Evolutionary conservation across 2,329 filamentous ascomycete genomes (phyloP).

Genomic region (Elsinoe necatrix): DNA sequence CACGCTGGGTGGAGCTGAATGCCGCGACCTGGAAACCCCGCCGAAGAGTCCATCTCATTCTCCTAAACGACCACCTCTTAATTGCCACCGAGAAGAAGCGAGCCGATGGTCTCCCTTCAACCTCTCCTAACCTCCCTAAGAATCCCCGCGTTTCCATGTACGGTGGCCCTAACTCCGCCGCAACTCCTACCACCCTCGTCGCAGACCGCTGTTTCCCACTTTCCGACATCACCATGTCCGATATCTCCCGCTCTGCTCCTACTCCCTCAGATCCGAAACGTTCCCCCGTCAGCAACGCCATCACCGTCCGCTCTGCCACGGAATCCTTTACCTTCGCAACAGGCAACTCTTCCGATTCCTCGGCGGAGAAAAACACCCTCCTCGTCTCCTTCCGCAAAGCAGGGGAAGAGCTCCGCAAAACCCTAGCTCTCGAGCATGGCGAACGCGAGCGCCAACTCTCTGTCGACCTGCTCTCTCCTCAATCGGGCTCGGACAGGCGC

Average conservation of each 20-base stretch:
- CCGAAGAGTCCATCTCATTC: constrained; percentile 78
- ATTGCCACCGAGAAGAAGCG: constrained; percentile 92
- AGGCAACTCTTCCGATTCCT: constrained; percentile 60
- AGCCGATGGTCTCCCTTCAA: constrained; percentile 43
- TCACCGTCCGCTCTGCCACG: constrained; percentile 81
- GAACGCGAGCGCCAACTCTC: constrained; percentile 59
- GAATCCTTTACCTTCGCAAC: constrained; percentile 94
- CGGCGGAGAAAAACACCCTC: constrained; percentile 68
- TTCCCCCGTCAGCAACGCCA: constrained; percentile 60
- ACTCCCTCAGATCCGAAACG: constrained; percentile 36
- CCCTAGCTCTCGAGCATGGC: constrained; percentile 75
- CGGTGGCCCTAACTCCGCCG: constrained; percentile 32
- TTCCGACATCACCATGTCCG: constrained; percentile 84
- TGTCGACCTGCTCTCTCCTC: constrained; percentile 24
- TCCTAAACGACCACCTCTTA: constrained; percentile 89
- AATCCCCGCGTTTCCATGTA: constrained; percentile 26
- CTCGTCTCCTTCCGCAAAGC: constrained; percentile 87
- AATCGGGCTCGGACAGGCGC: constrained; percentile 19
- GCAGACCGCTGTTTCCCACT: constrained; percentile 93
- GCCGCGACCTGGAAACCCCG: constrained; percentile 94
- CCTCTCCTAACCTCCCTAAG: constrained; percentile 21
- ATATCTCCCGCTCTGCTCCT: constrained; percentile 52
- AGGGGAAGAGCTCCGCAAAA: constrained; percentile 82
- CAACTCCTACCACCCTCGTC: constrained; percentile 57
- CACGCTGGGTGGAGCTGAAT: constrained; percentile 91